Base-by-base conservation (phyloP, 2,329 filamentous ascomycete genomes). In the Akanthomyces muscarius region DNA sequence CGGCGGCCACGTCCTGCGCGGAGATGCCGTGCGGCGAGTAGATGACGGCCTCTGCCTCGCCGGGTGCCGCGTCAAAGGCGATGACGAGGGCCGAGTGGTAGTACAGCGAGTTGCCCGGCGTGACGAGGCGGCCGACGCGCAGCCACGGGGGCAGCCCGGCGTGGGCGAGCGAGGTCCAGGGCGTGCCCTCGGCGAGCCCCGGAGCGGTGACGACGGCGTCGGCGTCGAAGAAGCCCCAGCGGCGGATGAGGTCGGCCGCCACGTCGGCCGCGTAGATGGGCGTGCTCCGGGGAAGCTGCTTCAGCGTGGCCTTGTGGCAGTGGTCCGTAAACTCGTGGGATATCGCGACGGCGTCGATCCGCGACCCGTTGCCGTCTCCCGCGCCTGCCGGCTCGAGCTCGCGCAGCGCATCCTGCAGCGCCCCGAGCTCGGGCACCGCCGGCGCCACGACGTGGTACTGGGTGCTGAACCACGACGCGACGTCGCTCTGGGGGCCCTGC, bases 241-340 rank as follows among this genome's bases (percentile, higher is more conserved):
- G 78, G 2, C 76, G 72, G 44, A 89, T 83, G 23, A 87, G 74
- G 14, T 75, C 75, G 0, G 82, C 83, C 0, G 86, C 86, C 71
- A 85, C 81, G 67, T 81, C 78, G 2, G 83, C 81, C 14, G 86
- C 86, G 63, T 88, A 82, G 0, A 89, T 77, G 0, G 86, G 85
- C 4, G 86, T 82, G 50, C 77, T 71, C 1, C 68, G 66, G 6
- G 83, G 75, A 4, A 89, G 72, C 67, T 87, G 80, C 50, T 81
- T 71, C 30, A 89, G 74, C 16, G 87, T 89, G 3, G 82, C 78
- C 64, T 82, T 78, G 68, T 89, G 86, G 71, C 86, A 89, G 69
- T 89, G 87, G 69, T 89, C 86, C 1, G 86, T 89, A 67, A 89
- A 89, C 70, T 89, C 86, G 69, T 89, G 86, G 18, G 80, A 84